These are phyloP conservation scores for Neurospora tetraspora DNA, from an alignment of 495 filamentous ascomycete genomes.

Conservation along the genomic window DNA sequence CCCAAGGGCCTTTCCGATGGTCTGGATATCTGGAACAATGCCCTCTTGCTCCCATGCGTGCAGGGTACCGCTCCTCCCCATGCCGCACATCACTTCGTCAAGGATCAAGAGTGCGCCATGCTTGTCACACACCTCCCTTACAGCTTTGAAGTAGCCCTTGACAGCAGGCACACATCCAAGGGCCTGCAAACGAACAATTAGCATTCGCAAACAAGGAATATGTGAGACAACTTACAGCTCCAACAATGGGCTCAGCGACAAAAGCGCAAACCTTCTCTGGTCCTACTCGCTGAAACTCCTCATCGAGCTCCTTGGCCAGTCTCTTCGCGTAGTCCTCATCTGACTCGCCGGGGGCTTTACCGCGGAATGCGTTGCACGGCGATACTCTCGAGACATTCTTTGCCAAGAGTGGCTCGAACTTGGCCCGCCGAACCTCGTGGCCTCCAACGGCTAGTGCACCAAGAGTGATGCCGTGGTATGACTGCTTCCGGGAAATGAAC, in stretches of 20 bases:
- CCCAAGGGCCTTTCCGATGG: constrained; percentile 57
- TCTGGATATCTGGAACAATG: constrained; percentile 48
- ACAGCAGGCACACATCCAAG: constrained; percentile 59
- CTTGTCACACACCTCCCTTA: constrained; percentile 57
- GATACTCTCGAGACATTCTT: constrained; percentile 54
- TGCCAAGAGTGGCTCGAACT: constrained; percentile 56
- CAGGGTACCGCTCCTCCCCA: constrained; percentile 57
- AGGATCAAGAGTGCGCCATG: constrained; percentile 66
- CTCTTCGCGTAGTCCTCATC: constrained; percentile 40
- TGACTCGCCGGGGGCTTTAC: constrained; percentile 21
- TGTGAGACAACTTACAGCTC: constrained; percentile 28
- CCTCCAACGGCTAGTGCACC: constrained; percentile 55
- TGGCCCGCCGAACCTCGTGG: constrained; percentile 50
- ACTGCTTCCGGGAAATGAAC: constrained; percentile 58
- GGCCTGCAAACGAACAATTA: constrained; percentile 19
- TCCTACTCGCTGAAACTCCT: constrained; percentile 62
- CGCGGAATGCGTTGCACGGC: constrained; percentile 47
- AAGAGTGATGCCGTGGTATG: constrained; percentile 70
- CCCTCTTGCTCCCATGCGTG: constrained; percentile 60
- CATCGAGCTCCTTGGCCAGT: constrained; percentile 55
- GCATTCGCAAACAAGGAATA: not conserved
- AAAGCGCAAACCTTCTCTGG: constrained; percentile 68
- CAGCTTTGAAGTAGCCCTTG: constrained; percentile 58
- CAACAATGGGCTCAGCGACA: constrained; percentile 59
- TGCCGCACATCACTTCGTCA: constrained; percentile 76